Evolutionary conservation across 306 rosid species (phyloP).

Genomic region (Amphicarpaea edgeworthii): DNA sequence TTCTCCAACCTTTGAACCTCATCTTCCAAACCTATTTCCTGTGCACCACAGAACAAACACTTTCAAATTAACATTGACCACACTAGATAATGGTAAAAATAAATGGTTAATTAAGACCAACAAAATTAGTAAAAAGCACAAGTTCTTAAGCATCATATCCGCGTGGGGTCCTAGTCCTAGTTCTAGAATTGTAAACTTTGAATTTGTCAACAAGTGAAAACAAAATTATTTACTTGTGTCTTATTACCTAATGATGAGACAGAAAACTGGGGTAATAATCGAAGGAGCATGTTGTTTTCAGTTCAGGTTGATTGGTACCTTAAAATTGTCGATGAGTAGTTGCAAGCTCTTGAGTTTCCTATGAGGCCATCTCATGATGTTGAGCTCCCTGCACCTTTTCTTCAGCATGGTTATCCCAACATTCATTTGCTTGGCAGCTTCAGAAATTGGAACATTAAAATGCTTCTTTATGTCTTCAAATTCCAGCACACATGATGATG

Average conservation of each 20-base stretch:
- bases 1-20: slow-evolving; percentile 71
- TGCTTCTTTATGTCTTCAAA: slow-evolving; percentile 54
- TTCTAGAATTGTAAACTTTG: neutral
- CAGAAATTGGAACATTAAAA: slow-evolving; percentile 65
- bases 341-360: slow-evolving; percentile 81
- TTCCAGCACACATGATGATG: neutral
- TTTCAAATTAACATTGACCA: neutral
- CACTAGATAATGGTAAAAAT: neutral
- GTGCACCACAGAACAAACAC: slow-evolving; percentile 42
- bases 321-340: slow-evolving; percentile 62
- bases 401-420: slow-evolving; percentile 79
- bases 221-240: neutral
- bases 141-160: neutral
- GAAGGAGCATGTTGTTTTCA: neutral
- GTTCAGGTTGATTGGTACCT: slow-evolving; percentile 58
- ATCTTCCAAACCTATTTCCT: slow-evolving; percentile 70
- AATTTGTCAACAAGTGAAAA: neutral
- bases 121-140: neutral
- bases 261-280: too few species aligned
- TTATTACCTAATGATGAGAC: too few species aligned
- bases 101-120: neutral
- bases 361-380: slow-evolving; percentile 86
- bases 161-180: neutral
- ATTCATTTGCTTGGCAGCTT: slow-evolving; percentile 75
- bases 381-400: slow-evolving; percentile 82